Percentiles rank a stretch among this genome's conserved stretches.
phyloP scores from a whole-genome alignment of 2,329 filamentous ascomycete genomes.

The Raffaelea deltoideospora region DNA sequence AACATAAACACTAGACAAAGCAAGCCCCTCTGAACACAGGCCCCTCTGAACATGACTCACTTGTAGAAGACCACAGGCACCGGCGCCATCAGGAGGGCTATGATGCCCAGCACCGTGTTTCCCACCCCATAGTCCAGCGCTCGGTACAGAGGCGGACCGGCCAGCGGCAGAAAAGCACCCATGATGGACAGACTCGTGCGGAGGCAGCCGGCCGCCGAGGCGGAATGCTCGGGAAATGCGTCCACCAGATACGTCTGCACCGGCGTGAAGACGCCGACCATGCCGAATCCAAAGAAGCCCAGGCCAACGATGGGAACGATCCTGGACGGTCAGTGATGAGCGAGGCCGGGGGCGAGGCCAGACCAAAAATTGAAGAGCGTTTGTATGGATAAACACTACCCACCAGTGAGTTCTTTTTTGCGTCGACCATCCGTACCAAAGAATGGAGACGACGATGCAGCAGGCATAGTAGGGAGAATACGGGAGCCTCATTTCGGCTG shows the following conservation, averaged over 20 bases:
- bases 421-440: background rate
- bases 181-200: constrained; percentile 38
- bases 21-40: too few relatives aligned
- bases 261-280: constrained; percentile 18
- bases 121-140: constrained; percentile 34
- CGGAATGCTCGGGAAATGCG: constrained; percentile 39
- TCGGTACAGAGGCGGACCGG: constrained; percentile 39
- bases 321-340: too few relatives aligned
- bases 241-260: constrained; percentile 41
- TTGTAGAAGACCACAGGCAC: constrained; percentile 38
- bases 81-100: constrained; percentile 35
- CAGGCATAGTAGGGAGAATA: too few relatives aligned
- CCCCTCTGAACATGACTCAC: too few relatives aligned
- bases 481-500: too few relatives aligned
- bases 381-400: too few relatives aligned
- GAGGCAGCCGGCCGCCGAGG: constrained; percentile 45
- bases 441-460: background rate
- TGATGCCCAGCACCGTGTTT: constrained; percentile 22
- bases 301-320: constrained; percentile 9
- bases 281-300: constrained; percentile 16
- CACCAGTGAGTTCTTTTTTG: too few relatives aligned
- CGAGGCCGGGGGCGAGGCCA: too few relatives aligned
- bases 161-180: constrained; percentile 42
- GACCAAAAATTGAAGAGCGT: too few relatives aligned
- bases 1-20: too few relatives aligned